Base-by-base conservation (phyloP, 345 rosid species). In the Schrenkiella parvula region DNA sequence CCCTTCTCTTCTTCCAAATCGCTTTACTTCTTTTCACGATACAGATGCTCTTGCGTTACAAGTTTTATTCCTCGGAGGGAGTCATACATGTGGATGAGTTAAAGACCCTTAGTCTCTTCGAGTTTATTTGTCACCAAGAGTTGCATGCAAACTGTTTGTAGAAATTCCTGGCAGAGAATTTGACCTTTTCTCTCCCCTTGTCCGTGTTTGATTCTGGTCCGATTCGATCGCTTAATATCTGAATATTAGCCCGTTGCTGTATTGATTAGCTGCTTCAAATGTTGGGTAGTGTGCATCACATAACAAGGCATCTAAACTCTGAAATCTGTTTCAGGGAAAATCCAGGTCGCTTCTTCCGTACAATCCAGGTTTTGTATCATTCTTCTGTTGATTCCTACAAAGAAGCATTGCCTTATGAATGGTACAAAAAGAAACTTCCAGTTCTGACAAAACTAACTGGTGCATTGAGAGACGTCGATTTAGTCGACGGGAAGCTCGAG, bases 401-500 rank as follows among this genome's bases (percentile, higher is more conserved):
- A 42, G 85, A 79, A 25, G 21, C 44, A 46, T 68, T 82, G 53
- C 78, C 86, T 9, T 23, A 23, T 28, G 75, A 79, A 50, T 84
- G 90, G 91, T 89, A 82, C 58, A 78, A 82, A 68, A 72, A 77
- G 72, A 71, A 71, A 50, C 80, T 80, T 60, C 82, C 83, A 2
- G 81, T 77, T 81, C 67, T 89, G 70, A 53, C 43, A 25, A 85
- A 80, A 70, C 76, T 86, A 59, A 71, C 67, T 56, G 77, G 76
- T 66, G 66, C 77, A 64, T 81, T 87, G 34, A 76, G 26, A 65
- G 75, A 79, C 9, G 56, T 89, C 55, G 96, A 87, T 78, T 74
- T 64, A 12, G 71, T 86, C 38, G 91, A 87, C 28, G 90, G 93
- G 42, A 75, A 66, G 77, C 66, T 87, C 2, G 77, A 86, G 19